Percentiles rank a stretch among this genome's conserved stretches.
Evolutionary conservation across 2,329 filamentous ascomycete species (phyloP).

Genomic region (Acrocalymma vagum): DNA sequence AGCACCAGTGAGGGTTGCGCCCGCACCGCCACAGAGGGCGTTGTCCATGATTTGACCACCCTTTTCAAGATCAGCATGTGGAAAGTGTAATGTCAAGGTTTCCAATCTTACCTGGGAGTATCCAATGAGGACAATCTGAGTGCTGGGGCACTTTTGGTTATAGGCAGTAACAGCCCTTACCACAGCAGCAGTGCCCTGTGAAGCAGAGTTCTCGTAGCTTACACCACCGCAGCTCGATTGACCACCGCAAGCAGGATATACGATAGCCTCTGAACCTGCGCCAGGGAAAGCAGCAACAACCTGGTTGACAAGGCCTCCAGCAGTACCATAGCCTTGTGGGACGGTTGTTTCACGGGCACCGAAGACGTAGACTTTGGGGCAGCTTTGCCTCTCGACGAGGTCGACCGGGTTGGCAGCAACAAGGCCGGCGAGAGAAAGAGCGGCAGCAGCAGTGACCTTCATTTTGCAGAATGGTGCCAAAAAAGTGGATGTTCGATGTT

Average conservation of each 20-base stretch:
- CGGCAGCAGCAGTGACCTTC: slow-evolving; percentile 42
- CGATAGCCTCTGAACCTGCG: slow-evolving; percentile 51
- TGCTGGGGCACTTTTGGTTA: slow-evolving; percentile 64
- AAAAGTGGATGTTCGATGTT: slow-evolving; percentile 1
- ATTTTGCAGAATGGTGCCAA: slow-evolving; percentile 26
- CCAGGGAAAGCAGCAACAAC: slow-evolving; percentile 51
- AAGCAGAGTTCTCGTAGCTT: slow-evolving; percentile 67
- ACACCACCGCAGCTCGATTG: slow-evolving; percentile 65
- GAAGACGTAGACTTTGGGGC: slow-evolving; percentile 55
- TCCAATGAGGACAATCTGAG: slow-evolving; percentile 68
- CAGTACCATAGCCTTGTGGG: slow-evolving; percentile 51
- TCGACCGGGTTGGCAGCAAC: slow-evolving; percentile 47
- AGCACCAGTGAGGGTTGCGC: slow-evolving; percentile 56
- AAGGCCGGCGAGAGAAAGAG: slow-evolving; percentile 36
- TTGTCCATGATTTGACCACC: slow-evolving; percentile 71
- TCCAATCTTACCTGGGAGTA: slow-evolving; percentile 64
- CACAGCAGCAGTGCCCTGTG: slow-evolving; percentile 66
- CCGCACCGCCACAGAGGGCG: slow-evolving; percentile 65
- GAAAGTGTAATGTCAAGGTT: not conserved
- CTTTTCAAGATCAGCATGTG: slow-evolving; percentile 41
- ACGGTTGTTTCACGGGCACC: slow-evolving; percentile 55
- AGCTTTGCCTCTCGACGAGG: slow-evolving; percentile 44
- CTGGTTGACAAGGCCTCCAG: slow-evolving; percentile 50
- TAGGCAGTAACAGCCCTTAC: slow-evolving; percentile 67
- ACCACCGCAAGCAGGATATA: slow-evolving; percentile 68